Evolutionary conservation across 2,329 filamentous ascomycete species (phyloP), one percentile per base, ranked within the genome.

Genomic region (Pseudofabraea citricarpa): DNA sequence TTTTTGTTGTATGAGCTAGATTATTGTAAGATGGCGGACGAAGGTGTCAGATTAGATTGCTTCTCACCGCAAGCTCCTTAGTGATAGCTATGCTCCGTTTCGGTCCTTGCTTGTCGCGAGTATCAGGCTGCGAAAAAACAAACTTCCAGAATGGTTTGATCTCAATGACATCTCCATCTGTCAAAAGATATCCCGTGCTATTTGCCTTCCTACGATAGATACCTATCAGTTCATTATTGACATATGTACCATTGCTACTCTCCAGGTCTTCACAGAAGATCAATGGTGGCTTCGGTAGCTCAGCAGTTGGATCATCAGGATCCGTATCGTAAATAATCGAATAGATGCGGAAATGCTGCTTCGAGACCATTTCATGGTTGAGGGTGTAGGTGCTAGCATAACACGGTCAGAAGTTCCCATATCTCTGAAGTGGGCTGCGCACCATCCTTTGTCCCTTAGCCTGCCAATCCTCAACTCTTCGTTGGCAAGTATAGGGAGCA

Each of bases 201-300:
- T 57, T 54, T 15, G 36, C 40, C 3, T 47, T 55, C n/a, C n/a
- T n/a, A n/a, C n/a, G n/a, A 2, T 69, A 65, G 12, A 68, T 61
- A 29, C 72, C 74, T 42, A 78, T 68, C 13, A 67, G 59, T 1
- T 55, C 38, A 1, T 59, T 65, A 44, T 79, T 77, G 27, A 81
- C 69, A 40, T 64, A 72, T 0, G 76, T 80, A 2, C 77, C 77
- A 42, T 73, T 74, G 13, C 62, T 63, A 4, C 77, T 79, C 41
- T 71, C 69, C 19, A 72, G 69, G 50, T 81, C 77, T 12, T 76
- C 71, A 21, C 78, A 74, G 49, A 78, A 81, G 31, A 80, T 58
- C 42, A 77, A 59, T 4, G 65, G 62, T 12, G 53, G 56, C 8
- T 20, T 18, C 4, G 18, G 9, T 18, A 52, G 45, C 8, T 50